Conservation (phyloP, 192 early-diverging fungal species). For the Umbelopsis sp. region DNA sequence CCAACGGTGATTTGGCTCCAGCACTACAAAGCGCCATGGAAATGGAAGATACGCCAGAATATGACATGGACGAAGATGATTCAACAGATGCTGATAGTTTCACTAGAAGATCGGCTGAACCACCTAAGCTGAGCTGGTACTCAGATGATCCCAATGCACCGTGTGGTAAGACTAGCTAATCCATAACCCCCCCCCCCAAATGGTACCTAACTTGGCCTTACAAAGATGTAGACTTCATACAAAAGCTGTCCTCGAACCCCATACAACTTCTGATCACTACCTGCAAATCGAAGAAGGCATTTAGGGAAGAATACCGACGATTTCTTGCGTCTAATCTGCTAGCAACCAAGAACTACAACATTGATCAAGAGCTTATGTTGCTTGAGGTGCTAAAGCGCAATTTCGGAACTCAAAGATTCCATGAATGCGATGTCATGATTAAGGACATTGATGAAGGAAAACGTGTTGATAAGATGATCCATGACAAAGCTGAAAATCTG, state of each 20-base stretch:
- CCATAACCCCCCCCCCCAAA: too few relatives aligned
- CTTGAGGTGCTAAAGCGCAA: constrained; percentile 76
- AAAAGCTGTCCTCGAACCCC: constrained; percentile 56
- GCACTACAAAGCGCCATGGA: not conserved
- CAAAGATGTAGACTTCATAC: constrained; percentile 31
- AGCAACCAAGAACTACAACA: constrained; percentile 46
- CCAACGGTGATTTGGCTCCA: not conserved
- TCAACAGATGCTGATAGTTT: not conserved
- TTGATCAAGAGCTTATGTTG: constrained; percentile 63
- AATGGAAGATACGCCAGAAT: not conserved
- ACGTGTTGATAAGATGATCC: constrained; percentile 59
- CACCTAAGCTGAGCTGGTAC: constrained; percentile 28
- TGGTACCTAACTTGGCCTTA: not conserved
- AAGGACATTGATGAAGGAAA: constrained; percentile 78
- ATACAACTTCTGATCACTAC: constrained; percentile 68
- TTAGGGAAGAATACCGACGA: constrained; percentile 71
- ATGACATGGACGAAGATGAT: constrained; percentile 1
- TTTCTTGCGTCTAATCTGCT: constrained; percentile 61
- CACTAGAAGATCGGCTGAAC: constrained; percentile 32
- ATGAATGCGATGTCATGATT: constrained; percentile 79
- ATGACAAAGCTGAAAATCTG: constrained; percentile 23
- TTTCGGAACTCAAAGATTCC: constrained; percentile 65
- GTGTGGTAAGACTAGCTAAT: not conserved
- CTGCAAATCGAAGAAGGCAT: constrained; percentile 69
- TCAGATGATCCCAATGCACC: not conserved